Evolutionary conservation across 2,329 filamentous ascomycete species (phyloP), one percentile per base, ranked within the genome.

Genomic region (Aureobasidium mangrovei): DNA sequence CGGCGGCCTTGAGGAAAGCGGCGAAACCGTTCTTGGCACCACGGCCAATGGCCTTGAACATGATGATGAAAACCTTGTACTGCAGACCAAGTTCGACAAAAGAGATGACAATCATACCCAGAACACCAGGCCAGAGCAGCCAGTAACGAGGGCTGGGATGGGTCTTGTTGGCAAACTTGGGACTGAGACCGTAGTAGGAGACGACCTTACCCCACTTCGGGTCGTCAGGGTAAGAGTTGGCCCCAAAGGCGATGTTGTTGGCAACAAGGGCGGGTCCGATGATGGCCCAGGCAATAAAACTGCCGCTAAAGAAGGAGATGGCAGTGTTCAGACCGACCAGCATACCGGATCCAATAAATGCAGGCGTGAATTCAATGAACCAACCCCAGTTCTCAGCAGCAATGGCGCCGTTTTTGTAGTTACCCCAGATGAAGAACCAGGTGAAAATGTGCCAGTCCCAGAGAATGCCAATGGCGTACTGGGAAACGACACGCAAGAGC

Each of bases 381-480:
- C 79, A 83, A 4, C 77, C 77, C 80, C 80, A 83, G 64, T 75
- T 80, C 64, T 82, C 78, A 28, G 78, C 72, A 44, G 71, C 69
- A 40, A 80, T 69, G 0, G 76, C 77, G 18, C 64, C 64, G 58
- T 74, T 78, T 18, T 65, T 72, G 65, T 78, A 74, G 31, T 72
- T 68, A 48, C 71, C 70, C 77, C 77, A 79, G 59, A 75, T 73
- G 59, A 72, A 56, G 45, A 55, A 32, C 70, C 71, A 72, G 36
- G 58, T 64, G 56, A 67, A 69, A 40, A 70, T 59, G 45, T 63
- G 57, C 60, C 63, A 63, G 43, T 63, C 61, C 72, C 78, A 81
- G 2, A 83, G 67, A 45, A 82, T 77, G n/a, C 80, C 80, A n/a
- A 76, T 69, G 33, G 78, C 78, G 60, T 83, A 83, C 53, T 81